Evolutionary conservation across 495 filamentous ascomycete genomes (phyloP), one percentile per base, ranked within the genome.

Genomic region (Lasiosphaeria hispida): DNA sequence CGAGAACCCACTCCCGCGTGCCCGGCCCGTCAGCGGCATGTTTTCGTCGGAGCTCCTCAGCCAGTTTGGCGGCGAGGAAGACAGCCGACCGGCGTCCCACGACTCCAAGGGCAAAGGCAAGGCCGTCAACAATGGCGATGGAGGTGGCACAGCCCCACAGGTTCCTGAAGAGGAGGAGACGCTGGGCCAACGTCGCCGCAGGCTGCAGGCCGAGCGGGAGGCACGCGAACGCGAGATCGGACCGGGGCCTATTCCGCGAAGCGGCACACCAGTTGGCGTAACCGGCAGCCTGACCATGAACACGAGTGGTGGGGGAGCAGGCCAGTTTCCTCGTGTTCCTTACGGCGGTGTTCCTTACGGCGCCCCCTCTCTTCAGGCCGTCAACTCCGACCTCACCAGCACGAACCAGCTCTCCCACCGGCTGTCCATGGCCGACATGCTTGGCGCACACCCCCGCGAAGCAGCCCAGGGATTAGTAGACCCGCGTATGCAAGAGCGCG

Each of bases 11-110:
- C 76, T 80, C 14, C 77, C 79, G 11, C 62, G 70, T 36, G 77
- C 79, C 14, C 76, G 85, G 23, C 83, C 86, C 8, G 81, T 88
- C 19, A 90, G 87, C 62, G 85, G 81, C 35, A 82, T 87, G 36
- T 94, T 97, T 62, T 84, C 90, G n/a, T 77, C 81, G 40, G 90
- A 96, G 57, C 78, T 96, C 38, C 73, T 95, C 57, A 82, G 81
- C 50, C 85, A 91, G 66, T 79, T 94, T 61, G 85, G 85, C 42
- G 80, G 77, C 72, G 61, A 59, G 7, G 70, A 75, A 14, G n/a
- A n/a, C n/a, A 68, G 71, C 4, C 52, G 66, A 17, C 64, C 65
- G 45, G 58, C 58, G 23, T 61, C 63, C 10, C 63, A 63, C 44
- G 49, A 62, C 17, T 42, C 23, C 36, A 72, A 75, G 43, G 69